Evolutionary conservation across 2,329 filamentous ascomycete genomes (phyloP).

Genomic region (Talaromyces sp.): DNA sequence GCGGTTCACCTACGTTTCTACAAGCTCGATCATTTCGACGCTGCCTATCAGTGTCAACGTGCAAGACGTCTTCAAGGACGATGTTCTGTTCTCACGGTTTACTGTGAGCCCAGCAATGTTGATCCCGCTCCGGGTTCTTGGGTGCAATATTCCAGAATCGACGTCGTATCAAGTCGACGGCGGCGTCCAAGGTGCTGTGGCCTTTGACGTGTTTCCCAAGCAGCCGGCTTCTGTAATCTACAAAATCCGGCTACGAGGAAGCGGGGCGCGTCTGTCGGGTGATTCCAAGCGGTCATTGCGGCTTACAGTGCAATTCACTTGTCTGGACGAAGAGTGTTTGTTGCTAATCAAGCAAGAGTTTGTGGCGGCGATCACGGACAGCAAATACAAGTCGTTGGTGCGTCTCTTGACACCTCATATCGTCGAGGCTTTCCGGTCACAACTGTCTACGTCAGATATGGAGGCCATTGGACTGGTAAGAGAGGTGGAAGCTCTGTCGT

Average conservation of each 20-base stretch:
- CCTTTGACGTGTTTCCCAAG: constrained; percentile 66
- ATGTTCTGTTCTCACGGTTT: constrained; percentile 79
- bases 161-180: constrained; percentile 56
- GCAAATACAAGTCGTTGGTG: constrained; percentile 42
- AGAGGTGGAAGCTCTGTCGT: constrained; percentile 48
- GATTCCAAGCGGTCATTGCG: constrained; percentile 35
- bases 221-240: constrained; percentile 79
- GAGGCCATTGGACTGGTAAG: constrained; percentile 52
- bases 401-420: constrained; percentile 51
- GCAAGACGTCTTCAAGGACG: constrained; percentile 87
- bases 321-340: constrained; percentile 68
- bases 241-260: constrained; percentile 53
- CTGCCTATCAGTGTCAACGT: constrained; percentile 92
- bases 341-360: constrained; percentile 45
- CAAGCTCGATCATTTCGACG: constrained; percentile 62
- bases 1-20: constrained; percentile 59
- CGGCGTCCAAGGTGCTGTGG: constrained; percentile 37
- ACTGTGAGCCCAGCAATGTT: constrained; percentile 76
- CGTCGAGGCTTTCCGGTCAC: constrained; percentile 40
- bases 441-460: constrained; percentile 45
- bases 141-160: constrained; percentile 65
- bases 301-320: constrained; percentile 69
- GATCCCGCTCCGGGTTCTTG: constrained; percentile 68
- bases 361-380: constrained; percentile 40
- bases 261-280: constrained; percentile 6